Percentiles rank a stretch among this genome's conserved stretches.
phyloP scores from a whole-genome alignment of 2,329 filamentous ascomycete species.

The Trichoderma asperellum region DNA sequence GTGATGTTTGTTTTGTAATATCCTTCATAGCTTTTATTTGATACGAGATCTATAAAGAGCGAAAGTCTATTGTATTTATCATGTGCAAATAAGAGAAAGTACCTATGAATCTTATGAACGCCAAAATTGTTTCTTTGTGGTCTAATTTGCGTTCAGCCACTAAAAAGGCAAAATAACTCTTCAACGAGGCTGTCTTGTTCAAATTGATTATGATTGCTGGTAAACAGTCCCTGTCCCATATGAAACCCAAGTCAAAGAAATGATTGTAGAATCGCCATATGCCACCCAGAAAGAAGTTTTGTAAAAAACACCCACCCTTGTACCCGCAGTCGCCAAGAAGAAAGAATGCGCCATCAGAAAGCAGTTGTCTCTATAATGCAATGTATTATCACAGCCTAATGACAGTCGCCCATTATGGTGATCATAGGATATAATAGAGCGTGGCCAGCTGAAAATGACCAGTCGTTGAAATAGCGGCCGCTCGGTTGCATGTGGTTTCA shows the following conservation, averaged over 20 bases:
- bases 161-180: conserved; percentile 10
- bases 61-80: conserved; percentile 22
- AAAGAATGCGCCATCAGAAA: neutral
- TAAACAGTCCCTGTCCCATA: neutral
- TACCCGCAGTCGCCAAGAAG: neutral
- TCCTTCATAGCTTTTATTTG: neutral
- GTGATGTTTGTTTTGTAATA: neutral
- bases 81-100: conserved; percentile 15
- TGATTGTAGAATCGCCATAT: conserved; percentile 11
- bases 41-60: neutral
- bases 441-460: neutral
- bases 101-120: conserved; percentile 14
- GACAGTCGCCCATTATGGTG: neutral
- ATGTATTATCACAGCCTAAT: neutral
- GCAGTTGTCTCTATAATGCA: neutral
- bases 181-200: conserved; percentile 15
- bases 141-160: conserved; percentile 6
- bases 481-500: neutral
- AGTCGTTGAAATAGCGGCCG: neutral
- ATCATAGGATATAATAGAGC: neutral
- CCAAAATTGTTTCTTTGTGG: conserved; percentile 21
- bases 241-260: conserved; percentile 22
- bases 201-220: conserved; percentile 14
- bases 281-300: conserved; percentile 3
- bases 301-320: conserved; percentile 10